Conservation (phyloP, 1,284 basidiomycete genomes). For the Hymenochaete sp. region DNA sequence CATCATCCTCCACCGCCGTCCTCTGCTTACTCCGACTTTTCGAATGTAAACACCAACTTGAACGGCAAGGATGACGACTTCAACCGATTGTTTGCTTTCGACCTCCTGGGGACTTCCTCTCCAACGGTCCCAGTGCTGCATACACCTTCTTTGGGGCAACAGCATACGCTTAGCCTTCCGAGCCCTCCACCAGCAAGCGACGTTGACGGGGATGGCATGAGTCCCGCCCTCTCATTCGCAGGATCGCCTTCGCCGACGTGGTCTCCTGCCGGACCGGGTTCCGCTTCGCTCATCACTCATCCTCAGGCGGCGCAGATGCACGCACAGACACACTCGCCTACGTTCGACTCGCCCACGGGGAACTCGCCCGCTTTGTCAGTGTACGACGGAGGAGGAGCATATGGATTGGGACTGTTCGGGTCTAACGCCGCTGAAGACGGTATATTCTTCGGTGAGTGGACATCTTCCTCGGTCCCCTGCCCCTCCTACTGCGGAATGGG, state of each 20-base stretch:
- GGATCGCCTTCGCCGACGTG: constrained; percentile 5
- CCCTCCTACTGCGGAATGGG: too few species aligned
- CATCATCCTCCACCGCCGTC: constrained; percentile 35
- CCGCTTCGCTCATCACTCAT: neutral
- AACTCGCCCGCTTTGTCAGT: too few species aligned
- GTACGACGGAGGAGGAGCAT: too few species aligned
- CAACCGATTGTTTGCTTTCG: constrained; percentile 7
- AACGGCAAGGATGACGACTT: constrained; percentile 5
- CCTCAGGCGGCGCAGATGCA: constrained; percentile 3
- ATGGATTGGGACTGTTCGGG: too few species aligned
- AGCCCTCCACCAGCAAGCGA: constrained; percentile 9
- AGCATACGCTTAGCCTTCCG: constrained; percentile 4
- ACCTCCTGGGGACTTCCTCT: constrained; percentile 2
- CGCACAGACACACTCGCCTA: constrained; percentile 1
- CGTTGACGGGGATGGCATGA: constrained; percentile 5
- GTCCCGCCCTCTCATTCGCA: constrained; percentile 8
- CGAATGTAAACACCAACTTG: constrained; percentile 5
- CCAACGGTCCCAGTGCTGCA: neutral
- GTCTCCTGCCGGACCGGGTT: constrained; percentile 2
- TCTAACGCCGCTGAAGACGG: too few species aligned
- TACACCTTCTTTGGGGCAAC: neutral
- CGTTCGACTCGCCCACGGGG: neutral
- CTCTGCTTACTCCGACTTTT: constrained; percentile 2
- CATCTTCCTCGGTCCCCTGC: too few species aligned
- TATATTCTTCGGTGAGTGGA: too few species aligned